Evolutionary conservation across 768 basidiomycete genomes (phyloP).

Genomic region (Collybia mongolica): DNA sequence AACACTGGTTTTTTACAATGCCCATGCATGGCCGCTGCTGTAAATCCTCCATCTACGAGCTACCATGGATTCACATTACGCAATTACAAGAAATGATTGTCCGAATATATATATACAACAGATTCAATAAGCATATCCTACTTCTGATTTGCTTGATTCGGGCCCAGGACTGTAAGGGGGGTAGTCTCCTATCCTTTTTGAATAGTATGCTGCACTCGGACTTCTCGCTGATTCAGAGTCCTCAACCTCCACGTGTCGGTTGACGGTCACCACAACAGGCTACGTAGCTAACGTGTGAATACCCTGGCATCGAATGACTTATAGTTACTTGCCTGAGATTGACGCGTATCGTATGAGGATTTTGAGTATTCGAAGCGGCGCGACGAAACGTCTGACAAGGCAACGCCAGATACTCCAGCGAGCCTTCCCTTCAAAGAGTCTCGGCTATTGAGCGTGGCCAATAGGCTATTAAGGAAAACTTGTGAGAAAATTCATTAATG

Average conservation of each 20-base stretch:
- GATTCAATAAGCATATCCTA: too few relatives aligned
- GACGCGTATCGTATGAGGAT: neutral
- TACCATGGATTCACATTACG: too few relatives aligned
- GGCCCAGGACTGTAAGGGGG: too few relatives aligned
- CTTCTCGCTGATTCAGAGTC: too few relatives aligned
- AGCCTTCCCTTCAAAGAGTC: conserved; percentile 20
- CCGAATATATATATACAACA: too few relatives aligned
- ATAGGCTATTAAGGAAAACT: conserved; percentile 33
- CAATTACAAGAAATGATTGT: too few relatives aligned
- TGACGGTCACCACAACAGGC: conserved; percentile 16
- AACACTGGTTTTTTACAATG: too few relatives aligned
- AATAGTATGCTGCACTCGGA: too few relatives aligned
- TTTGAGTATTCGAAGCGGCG: neutral
- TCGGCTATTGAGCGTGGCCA: conserved; percentile 29
- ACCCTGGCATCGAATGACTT: neutral
- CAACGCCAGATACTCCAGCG: conserved; percentile 14
- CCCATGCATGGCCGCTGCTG: too few relatives aligned
- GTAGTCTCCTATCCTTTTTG: too few relatives aligned
- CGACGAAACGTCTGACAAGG: conserved; percentile 5
- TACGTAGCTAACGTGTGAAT: neutral
- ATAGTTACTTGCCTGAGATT: conserved; percentile 1
- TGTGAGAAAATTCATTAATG: neutral
- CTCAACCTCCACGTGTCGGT: conserved; percentile 6
- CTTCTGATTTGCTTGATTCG: too few relatives aligned
- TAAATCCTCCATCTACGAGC: too few relatives aligned